phyloP scores from a whole-genome alignment of 306 rosid species.

The Lablab purpureus region DNA sequence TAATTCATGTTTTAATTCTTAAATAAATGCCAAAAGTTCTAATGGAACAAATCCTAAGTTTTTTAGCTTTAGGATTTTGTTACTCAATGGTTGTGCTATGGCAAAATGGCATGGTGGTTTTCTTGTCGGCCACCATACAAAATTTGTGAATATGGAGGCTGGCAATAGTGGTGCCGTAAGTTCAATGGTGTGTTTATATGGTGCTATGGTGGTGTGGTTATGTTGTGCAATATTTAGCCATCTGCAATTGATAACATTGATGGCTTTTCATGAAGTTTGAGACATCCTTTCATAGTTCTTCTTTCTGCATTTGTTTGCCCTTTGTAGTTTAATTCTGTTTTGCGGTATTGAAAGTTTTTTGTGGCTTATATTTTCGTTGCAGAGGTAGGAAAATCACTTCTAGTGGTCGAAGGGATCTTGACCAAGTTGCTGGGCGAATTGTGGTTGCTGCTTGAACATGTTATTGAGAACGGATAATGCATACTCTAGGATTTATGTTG shows the following conservation, averaged over 20 bases:
- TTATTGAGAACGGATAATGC: constrained; percentile 5
- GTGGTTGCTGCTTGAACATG: constrained; percentile 43
- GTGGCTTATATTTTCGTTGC: constrained; percentile 3
- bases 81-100: too few species aligned
- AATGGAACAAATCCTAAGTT: background rate
- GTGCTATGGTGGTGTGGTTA: too few species aligned
- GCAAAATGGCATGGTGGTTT: too few species aligned
- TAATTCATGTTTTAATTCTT: constrained; percentile 31
- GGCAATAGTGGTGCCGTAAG: too few species aligned
- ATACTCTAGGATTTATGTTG: constrained; percentile 4
- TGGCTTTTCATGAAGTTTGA: background rate
- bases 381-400: constrained; percentile 60
- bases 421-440: constrained; percentile 57
- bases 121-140: too few species aligned
- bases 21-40: constrained; percentile 11
- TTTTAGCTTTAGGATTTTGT: background rate
- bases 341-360: background rate
- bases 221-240: too few species aligned
- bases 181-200: too few species aligned
- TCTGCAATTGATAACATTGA: too few species aligned
- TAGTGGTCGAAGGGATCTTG: constrained; percentile 56
- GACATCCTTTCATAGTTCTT: background rate
- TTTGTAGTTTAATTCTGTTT: background rate
- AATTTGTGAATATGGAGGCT: too few species aligned
- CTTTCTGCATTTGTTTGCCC: too few species aligned